Evolutionary conservation across 345 rosid genomes (phyloP), one percentile per base, ranked within the genome.

Genomic region (Syzygium aqueum): DNA sequence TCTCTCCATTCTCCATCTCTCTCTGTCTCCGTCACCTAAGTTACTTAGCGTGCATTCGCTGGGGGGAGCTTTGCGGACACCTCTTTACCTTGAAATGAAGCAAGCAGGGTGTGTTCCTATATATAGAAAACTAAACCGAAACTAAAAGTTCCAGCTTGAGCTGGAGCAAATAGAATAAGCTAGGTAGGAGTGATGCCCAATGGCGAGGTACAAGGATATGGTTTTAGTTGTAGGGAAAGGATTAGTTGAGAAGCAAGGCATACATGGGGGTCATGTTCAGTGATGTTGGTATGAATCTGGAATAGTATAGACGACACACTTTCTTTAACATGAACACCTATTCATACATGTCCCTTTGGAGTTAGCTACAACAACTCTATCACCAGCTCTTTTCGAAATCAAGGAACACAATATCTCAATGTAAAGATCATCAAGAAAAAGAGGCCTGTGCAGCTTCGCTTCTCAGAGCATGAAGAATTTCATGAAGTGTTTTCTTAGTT

Each of bases 1-100:
- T 87, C 80, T 85, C 92, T 87, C 90, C 93, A 85, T 90, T 92
- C 83, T 94, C 97, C 99, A 94, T 95, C 57, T 87, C 80, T 88
- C 78, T 52, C 67, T 77, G 22, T 43, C 52, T 28, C 59, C 78
- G 9, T 85, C 73, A 56, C 53, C 52, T 86, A 15, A 63, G 33
- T 63, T 28, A 28, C 40, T 63, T 63, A 57, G 28, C 11, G 28
- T 0, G 28, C 14, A 57, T 57, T 57, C 1, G 0, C 3, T 0
- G 4, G 63, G 63, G 51, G 63, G 28, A 28, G 77, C 37, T 15
- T 10, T 1, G 13, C 6, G 21, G 77, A 25, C 17, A 28, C 80
- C 65, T 73, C 59, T 85, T 87, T 87, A 80, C 33, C 86, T 88
- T 50, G 77, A 85, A 85, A 87, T 84, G 85, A 67, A 78, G 90